phyloP scores from a whole-genome alignment of 352 stramenopile genomes.

The Globisporangium splendens region DNA sequence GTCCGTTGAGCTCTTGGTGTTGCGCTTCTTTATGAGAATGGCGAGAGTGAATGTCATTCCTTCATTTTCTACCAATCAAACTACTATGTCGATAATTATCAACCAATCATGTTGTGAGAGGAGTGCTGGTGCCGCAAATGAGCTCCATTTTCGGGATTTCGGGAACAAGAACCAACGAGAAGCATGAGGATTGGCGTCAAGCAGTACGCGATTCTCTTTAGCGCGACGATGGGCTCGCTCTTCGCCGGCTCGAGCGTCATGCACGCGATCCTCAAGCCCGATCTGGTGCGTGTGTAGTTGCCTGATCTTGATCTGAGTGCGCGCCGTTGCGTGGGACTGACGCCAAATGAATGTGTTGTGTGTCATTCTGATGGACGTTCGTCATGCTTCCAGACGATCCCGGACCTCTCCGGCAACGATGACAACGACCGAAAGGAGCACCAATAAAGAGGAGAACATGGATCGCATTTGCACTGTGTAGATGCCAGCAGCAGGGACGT shows the following conservation, averaged over 20 bases:
- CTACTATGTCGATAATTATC: conserved; percentile 7
- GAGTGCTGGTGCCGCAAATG: too few species aligned
- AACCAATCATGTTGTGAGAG: conserved; percentile 18
- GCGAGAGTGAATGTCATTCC: too few species aligned
- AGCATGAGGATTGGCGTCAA: conserved; percentile 62
- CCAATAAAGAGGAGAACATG: too few species aligned
- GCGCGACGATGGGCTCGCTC: conserved; percentile 69
- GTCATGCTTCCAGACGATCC: conserved; percentile 2
- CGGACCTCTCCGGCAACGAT: conserved; percentile 15
- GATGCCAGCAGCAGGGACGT: too few species aligned
- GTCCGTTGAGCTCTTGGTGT: background rate
- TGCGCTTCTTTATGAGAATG: background rate
- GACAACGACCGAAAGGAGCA: conserved; percentile 4
- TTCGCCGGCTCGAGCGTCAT: conserved; percentile 83
- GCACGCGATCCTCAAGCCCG: conserved; percentile 78
- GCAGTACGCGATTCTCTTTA: conserved; percentile 76
- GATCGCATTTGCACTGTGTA: too few species aligned
- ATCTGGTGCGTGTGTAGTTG: conserved; percentile 47
- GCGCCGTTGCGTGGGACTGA: conserved; percentile 1
- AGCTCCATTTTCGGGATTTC: too few species aligned
- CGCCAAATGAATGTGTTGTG: background rate
- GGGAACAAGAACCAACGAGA: conserved; percentile 4
- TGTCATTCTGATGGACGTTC: background rate
- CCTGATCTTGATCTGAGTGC: background rate
- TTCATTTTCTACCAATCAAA: background rate